Base-by-base conservation (phyloP, 805 yeast genomes). In the Starmera pachycereana region DNA sequence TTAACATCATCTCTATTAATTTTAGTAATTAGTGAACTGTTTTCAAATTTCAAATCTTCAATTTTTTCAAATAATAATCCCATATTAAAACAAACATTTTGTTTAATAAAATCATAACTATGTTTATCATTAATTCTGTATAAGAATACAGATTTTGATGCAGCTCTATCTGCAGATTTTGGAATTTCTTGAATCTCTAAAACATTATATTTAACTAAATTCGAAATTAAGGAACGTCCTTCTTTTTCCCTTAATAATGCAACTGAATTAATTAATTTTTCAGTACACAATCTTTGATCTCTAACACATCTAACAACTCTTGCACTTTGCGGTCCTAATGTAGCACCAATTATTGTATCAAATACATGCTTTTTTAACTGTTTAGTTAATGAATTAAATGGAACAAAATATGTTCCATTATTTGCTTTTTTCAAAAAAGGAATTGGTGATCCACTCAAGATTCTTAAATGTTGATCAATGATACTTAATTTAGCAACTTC, bases 171-270 rank as follows among this genome's bases (percentile, higher is more conserved):
- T 19, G 78, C 80, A 8, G 95, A 81, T 52, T 90, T 75, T 11
- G 97, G 97, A 27, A 92, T 82, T 62, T 92, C 98, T 61, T 90
- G 97, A 31, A 89, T 71, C 55, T 90, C 96, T 14, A 89, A 65
- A 14, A 84, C 72, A 45, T 89, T 87, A 47, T 76, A 69, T 39
- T 72, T 74, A 25, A 84, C 72, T 40, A 92, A 63, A 29, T 74
- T 72, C 36, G 81, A 74, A 35, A 88, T 63, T 35, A 81, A 77
- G 32, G 79, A 76, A 41, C 96, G 70, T 8, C 88, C 83, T 31
- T 78, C 82, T 44, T 74, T 75, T 43, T 87, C 94, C 47, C 76
- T 84, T 60, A 92, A 69, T 39, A 92, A 62, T 2, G 92, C 90
- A 12, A 74, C 59, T 39, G 83, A 79, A 32, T 87, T 76, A 38